These are phyloP conservation scores for Magnusiomyces fungicola DNA, from an alignment of 1,139 yeast species.

Conservation along the genomic window DNA sequence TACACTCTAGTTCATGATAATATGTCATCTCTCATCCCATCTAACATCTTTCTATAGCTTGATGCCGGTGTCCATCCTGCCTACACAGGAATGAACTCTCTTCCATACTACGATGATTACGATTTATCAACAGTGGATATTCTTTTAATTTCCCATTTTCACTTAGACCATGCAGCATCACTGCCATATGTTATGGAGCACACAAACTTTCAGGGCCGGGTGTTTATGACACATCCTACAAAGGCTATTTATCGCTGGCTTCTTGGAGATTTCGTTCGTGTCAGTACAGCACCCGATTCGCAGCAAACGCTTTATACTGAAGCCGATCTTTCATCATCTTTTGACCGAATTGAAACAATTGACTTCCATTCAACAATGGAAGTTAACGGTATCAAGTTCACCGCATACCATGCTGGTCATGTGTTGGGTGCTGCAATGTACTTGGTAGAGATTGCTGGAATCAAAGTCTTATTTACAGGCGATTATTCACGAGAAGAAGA, in stretches of 20 bases:
- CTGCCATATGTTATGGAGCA: constrained; percentile 97
- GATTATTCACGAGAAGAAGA: constrained; percentile 95
- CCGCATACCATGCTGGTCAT: constrained; percentile 99
- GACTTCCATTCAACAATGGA: constrained; percentile 95
- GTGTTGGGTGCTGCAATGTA: constrained; percentile 98
- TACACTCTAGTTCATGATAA: background rate
- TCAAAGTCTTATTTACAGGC: constrained; percentile 85
- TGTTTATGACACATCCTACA: constrained; percentile 98
- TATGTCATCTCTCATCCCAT: background rate
- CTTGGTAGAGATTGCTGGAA: constrained; percentile 88
- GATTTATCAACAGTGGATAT: constrained; percentile 84
- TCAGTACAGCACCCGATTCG: constrained; percentile 51
- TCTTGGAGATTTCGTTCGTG: constrained; percentile 87
- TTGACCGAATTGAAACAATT: constrained; percentile 84
- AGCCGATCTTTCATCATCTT: constrained; percentile 80
- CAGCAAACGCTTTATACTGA: constrained; percentile 61
- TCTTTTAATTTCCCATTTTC: constrained; percentile 86
- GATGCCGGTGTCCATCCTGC: constrained; percentile 99
- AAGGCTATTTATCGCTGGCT: constrained; percentile 97
- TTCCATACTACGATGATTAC: constrained; percentile 93
- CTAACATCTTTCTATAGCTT: constrained; percentile 30
- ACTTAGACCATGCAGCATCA: constrained; percentile 95
- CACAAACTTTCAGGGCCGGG: constrained; percentile 88
- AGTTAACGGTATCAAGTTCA: constrained; percentile 86
- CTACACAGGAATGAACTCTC: constrained; percentile 75